Evolutionary conservation across 805 yeast genomes (phyloP).

Genomic region (Kodamaea laetipori): DNA sequence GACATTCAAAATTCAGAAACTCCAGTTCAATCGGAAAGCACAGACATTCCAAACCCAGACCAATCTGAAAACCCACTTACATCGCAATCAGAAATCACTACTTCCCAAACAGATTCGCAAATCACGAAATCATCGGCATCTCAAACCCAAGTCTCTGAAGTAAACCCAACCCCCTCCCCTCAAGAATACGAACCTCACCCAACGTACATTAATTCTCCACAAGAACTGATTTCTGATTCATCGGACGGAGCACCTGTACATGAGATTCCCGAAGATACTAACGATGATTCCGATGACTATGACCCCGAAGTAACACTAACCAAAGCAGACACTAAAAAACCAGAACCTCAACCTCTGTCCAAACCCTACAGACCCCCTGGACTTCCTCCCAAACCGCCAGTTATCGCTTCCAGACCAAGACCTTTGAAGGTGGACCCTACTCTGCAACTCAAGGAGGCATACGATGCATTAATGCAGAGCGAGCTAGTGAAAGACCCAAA

Average conservation of each 20-base stretch:
- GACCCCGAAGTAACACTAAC: slow-evolving; percentile 17
- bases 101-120: not conserved
- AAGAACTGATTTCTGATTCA: not conserved
- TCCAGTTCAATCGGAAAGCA: no score
- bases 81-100: no score
- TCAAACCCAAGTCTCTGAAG: slow-evolving; percentile 5
- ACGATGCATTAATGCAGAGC: slow-evolving; percentile 38
- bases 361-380: slow-evolving; percentile 21
- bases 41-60: no score
- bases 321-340: not conserved
- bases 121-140: not conserved
- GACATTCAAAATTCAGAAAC: no score
- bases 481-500: slow-evolving; percentile 36
- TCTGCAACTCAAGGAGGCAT: slow-evolving; percentile 32
- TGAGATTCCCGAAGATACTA: not conserved
- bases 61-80: no score
- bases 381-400: slow-evolving; percentile 34
- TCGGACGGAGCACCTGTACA: slow-evolving; percentile 6
- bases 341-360: slow-evolving; percentile 1
- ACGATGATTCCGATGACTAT: slow-evolving; percentile 15
- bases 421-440: slow-evolving; percentile 15
- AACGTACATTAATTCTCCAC: not conserved
- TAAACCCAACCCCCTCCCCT: slow-evolving; percentile 1
- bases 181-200: slow-evolving; percentile 2
- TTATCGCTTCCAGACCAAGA: slow-evolving; percentile 4